A percentile compares a stretch with the other conserved stretches of the same genome.
These are phyloP conservation scores for Nicotiana sylvestris DNA, from an alignment of 257 asterid genomes.

Conservation along the genomic window DNA sequence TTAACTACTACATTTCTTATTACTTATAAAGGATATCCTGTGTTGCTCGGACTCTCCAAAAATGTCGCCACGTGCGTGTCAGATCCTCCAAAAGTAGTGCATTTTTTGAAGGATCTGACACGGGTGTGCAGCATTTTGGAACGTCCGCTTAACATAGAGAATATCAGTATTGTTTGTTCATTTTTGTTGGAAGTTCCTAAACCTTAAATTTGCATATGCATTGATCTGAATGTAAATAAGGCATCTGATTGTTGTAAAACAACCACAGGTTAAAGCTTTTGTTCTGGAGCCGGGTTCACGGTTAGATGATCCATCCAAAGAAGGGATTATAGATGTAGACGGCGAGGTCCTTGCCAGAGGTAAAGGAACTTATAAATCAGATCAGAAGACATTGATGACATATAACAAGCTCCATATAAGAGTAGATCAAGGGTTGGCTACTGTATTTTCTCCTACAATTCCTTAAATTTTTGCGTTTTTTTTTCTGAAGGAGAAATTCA, in stretches of 20 bases:
- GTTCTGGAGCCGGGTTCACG: slow-evolving; percentile 74
- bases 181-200: neutral
- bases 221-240: neutral
- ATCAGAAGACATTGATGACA: slow-evolving; percentile 61
- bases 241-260: neutral
- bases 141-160: too few species aligned
- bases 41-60: too few species aligned
- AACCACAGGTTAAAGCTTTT: slow-evolving; percentile 70
- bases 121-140: too few species aligned
- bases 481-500: neutral
- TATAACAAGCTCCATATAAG: slow-evolving; percentile 56
- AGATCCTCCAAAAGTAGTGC: too few species aligned
- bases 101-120: too few species aligned
- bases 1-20: neutral
- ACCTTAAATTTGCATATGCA: neutral
- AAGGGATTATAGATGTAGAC: slow-evolving; percentile 40
- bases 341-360: slow-evolving; percentile 80
- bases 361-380: slow-evolving; percentile 60
- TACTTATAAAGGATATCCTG: neutral
- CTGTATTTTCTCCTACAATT: slow-evolving; percentile 57
- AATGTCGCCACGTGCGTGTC: too few species aligned
- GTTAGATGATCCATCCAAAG: slow-evolving; percentile 32
- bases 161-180: neutral
- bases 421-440: slow-evolving; percentile 89
- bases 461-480: neutral